A percentile compares a stretch with the other conserved stretches of the same genome.
phyloP scores from a whole-genome alignment of 1,284 basidiomycete genomes.

The Rhizopogon parksii region DNA sequence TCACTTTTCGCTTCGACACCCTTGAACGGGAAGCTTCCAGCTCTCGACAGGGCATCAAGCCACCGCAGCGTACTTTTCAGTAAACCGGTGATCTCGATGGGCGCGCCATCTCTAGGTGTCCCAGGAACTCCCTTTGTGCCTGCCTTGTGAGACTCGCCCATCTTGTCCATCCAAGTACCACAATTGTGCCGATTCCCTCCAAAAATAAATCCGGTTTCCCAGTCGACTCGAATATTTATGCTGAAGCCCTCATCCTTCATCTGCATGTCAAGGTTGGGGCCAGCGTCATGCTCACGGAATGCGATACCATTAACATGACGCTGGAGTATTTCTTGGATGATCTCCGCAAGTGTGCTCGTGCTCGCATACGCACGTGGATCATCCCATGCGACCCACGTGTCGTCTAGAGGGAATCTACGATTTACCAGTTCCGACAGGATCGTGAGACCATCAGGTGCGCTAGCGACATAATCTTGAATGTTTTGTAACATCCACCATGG shows the following conservation, averaged over 20 bases:
- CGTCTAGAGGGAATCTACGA: slow-evolving; percentile 89
- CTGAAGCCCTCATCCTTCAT: slow-evolving; percentile 93
- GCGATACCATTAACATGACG: slow-evolving; percentile 89
- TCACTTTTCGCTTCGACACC: slow-evolving; percentile 78
- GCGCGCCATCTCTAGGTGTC: slow-evolving; percentile 92
- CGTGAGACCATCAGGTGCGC: slow-evolving; percentile 78
- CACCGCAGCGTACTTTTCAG: slow-evolving; percentile 90
- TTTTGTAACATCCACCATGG: slow-evolving; percentile 99
- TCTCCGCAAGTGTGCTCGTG: slow-evolving; percentile 80
- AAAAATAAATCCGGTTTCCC: slow-evolving; percentile 85
- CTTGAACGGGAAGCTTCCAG: slow-evolving; percentile 81
- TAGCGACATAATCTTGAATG: slow-evolving; percentile 88
- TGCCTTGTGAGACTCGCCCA: slow-evolving; percentile 87
- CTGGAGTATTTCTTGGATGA: slow-evolving; percentile 95
- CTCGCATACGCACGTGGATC: slow-evolving; percentile 78
- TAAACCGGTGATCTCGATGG: slow-evolving; percentile 91
- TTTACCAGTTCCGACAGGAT: slow-evolving; percentile 80
- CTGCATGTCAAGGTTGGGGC: slow-evolving; percentile 91
- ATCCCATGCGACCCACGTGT: slow-evolving; percentile 91
- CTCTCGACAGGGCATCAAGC: slow-evolving; percentile 63
- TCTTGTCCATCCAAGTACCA: slow-evolving; percentile 97
- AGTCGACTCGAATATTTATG: slow-evolving; percentile 90
- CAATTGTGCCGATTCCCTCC: slow-evolving; percentile 85
- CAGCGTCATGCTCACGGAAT: slow-evolving; percentile 96
- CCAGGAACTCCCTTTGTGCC: slow-evolving; percentile 93